A percentile compares a stretch with the other conserved stretches of the same genome.
Evolutionary conservation across 2,329 filamentous ascomycete species (phyloP).

Genomic region (Verticillium dahliae): DNA sequence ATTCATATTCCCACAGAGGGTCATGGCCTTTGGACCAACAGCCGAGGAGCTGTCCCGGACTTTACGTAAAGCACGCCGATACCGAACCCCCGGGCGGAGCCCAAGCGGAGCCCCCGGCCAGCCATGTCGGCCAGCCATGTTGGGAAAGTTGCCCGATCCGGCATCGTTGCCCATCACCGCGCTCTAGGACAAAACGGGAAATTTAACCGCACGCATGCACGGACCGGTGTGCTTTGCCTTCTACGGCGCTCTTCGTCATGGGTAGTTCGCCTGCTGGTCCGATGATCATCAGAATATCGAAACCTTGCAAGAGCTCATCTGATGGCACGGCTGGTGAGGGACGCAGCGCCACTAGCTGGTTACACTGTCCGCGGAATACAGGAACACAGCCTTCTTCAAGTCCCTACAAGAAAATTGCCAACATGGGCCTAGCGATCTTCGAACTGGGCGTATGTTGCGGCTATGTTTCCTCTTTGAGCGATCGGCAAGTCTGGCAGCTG

Average conservation of each 20-base stretch:
- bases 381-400: neutral
- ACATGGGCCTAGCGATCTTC: neutral
- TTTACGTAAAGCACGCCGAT: neutral
- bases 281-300: too few relatives aligned
- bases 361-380: neutral
- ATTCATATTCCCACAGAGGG: slow-evolving; percentile 24
- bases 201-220: neutral
- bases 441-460: neutral
- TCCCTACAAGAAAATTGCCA: neutral
- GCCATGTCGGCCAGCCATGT: neutral
- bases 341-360: neutral
- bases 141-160: neutral
- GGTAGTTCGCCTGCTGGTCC: too few relatives aligned
- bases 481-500: neutral
- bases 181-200: neutral
- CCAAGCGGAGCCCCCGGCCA: neutral
- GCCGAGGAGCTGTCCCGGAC: neutral
- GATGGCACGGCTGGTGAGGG: too few relatives aligned
- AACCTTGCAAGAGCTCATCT: too few relatives aligned
- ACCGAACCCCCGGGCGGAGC: neutral
- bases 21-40: neutral
- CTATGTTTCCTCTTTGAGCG: neutral
- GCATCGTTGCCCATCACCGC: neutral
- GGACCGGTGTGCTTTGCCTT: neutral
- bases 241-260: neutral